A percentile compares a stretch with the other conserved stretches of the same genome.
These are phyloP conservation scores for Pseudonectria buxi DNA, from an alignment of 2,329 filamentous ascomycete species.

Conservation along the genomic window DNA sequence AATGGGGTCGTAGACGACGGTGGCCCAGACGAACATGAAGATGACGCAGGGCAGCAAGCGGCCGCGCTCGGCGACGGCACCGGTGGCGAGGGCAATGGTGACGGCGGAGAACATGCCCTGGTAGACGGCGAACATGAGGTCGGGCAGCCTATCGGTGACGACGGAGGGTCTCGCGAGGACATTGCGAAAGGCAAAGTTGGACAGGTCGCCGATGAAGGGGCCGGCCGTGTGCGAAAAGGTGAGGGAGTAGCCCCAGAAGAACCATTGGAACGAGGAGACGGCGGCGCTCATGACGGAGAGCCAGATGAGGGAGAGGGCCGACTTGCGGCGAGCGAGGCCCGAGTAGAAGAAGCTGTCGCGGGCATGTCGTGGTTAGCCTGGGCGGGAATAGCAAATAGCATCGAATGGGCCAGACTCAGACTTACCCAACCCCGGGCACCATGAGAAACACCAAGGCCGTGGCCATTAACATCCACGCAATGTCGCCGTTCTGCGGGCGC, in stretches of 20 bases:
- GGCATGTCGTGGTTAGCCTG: constrained; percentile 6
- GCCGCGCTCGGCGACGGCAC: constrained; percentile 79
- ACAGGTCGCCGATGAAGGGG: constrained; percentile 68
- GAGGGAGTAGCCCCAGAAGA: constrained; percentile 84
- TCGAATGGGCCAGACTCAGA: constrained; percentile 10
- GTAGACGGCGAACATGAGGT: constrained; percentile 79
- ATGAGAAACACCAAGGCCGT: constrained; percentile 83
- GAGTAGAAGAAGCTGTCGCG: constrained; percentile 74
- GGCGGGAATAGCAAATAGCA: constrained; percentile 1
- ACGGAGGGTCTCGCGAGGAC: constrained; percentile 72
- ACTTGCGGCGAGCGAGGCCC: constrained; percentile 80
- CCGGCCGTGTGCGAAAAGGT: constrained; percentile 74
- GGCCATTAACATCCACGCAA: constrained; percentile 75
- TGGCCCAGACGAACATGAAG: constrained; percentile 92
- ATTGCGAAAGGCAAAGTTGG: constrained; percentile 72
- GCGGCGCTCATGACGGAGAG: constrained; percentile 81
- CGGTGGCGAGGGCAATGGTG: constrained; percentile 77
- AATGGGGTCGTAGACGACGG: constrained; percentile 84
- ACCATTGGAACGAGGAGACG: constrained; percentile 87
- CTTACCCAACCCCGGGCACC: constrained; percentile 79
- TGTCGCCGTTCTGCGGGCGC: constrained; percentile 61
- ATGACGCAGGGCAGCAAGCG: constrained; percentile 82
- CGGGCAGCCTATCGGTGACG: constrained; percentile 65
- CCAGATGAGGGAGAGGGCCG: constrained; percentile 84
- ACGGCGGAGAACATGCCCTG: constrained; percentile 85